Conservation (phyloP, 2,329 filamentous ascomycete genomes). For the Cercospora nicotianae region DNA sequence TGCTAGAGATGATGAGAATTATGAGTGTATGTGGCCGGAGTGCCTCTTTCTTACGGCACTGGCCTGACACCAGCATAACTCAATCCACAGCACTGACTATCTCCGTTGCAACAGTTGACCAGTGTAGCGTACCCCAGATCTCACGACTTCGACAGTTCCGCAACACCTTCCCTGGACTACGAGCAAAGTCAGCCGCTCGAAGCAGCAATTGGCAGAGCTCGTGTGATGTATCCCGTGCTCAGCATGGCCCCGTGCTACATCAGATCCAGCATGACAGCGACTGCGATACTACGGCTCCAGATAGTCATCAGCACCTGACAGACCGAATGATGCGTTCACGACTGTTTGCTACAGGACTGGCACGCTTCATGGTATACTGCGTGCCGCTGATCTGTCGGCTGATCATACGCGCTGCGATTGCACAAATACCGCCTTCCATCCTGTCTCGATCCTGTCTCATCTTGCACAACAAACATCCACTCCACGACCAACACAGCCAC, state of each 20-base stretch:
- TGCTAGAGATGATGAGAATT: not conserved
- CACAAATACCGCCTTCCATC: slow-evolving; percentile 1
- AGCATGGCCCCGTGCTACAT: not conserved
- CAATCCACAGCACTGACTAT: not conserved
- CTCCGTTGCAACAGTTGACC: not conserved
- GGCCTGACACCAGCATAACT: not conserved
- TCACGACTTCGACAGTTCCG: not conserved
- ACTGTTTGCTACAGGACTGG: slow-evolving; percentile 18
- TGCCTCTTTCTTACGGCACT: not conserved
- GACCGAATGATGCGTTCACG: slow-evolving; percentile 3
- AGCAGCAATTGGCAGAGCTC: not conserved
- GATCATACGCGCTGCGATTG: not conserved
- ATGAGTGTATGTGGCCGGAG: slow-evolving; percentile 1
- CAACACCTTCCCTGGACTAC: not conserved
- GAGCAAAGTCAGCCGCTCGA: not conserved
- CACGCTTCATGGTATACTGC: not conserved
- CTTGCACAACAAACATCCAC: not conserved
- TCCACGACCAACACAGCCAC: slow-evolving; percentile 3
- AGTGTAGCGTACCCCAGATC: not conserved
- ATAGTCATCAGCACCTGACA: slow-evolving; percentile 1
- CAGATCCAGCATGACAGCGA: not conserved
- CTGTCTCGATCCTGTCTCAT: not conserved
- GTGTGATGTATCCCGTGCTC: not conserved
- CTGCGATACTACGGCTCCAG: not conserved
- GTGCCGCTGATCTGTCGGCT: not conserved